phyloP scores from a whole-genome alignment of 306 rosid genomes.

The Vicia villosa region DNA sequence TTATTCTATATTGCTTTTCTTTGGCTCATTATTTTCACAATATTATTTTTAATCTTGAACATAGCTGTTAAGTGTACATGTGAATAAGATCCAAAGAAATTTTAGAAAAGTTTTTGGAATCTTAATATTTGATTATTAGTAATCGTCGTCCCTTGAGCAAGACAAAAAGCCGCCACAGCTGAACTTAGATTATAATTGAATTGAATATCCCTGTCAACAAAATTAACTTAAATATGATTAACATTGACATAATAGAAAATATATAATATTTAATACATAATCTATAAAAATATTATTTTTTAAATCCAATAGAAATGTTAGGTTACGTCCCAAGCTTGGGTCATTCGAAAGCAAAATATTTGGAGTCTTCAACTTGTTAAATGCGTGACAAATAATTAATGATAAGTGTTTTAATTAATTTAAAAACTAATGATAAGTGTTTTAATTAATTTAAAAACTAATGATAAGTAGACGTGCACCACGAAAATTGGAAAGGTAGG shows the following conservation, averaged over 20 bases:
- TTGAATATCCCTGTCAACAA: not conserved
- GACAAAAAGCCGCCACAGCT: not conserved
- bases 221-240: not conserved
- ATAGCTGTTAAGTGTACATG: not conserved
- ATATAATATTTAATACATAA: not conserved
- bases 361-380: not conserved
- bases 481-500: constrained; percentile 31
- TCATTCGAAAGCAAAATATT: constrained; percentile 2
- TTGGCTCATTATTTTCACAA: not conserved
- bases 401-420: no score
- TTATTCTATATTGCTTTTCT: no score
- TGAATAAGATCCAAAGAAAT: not conserved
- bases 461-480: constrained; percentile 37
- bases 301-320: not conserved
- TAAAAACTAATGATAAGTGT: constrained; percentile 8
- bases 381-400: not conserved
- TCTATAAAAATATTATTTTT: not conserved
- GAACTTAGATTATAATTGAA: not conserved
- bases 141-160: not conserved
- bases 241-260: not conserved
- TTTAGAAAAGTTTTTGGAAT: not conserved
- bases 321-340: constrained; percentile 18
- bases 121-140: not conserved
- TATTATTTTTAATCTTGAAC: not conserved
- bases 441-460: no score